Evolutionary conservation across 805 yeast genomes (phyloP).

Genomic region (Saccharomycopsis sp.): DNA sequence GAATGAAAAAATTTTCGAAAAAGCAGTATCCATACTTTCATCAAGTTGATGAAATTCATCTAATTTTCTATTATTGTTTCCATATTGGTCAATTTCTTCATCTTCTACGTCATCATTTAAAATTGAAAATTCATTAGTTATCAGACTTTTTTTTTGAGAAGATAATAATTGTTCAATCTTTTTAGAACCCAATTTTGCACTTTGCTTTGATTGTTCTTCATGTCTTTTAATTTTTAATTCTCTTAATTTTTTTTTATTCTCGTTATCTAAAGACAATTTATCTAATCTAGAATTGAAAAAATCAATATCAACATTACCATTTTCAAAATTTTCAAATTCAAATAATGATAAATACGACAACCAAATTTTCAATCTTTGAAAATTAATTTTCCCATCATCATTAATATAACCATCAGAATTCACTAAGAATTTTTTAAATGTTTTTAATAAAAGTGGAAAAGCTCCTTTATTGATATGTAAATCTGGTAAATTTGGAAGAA

Average conservation of each 20-base stretch:
- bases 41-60: slow-evolving; percentile 10
- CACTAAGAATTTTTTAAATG: slow-evolving; percentile 73
- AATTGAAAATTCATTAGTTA: slow-evolving; percentile 18
- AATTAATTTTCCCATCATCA: slow-evolving; percentile 71
- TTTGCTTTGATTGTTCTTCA: slow-evolving; percentile 26
- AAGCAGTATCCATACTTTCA: slow-evolving; percentile 1
- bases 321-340: slow-evolving; percentile 81
- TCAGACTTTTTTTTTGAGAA: slow-evolving; percentile 24
- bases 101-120: slow-evolving; percentile 10
- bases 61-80: slow-evolving; percentile 1
- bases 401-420: slow-evolving; percentile 76
- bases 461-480: slow-evolving; percentile 92
- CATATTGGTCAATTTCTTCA: neutral
- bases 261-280: slow-evolving; percentile 64
- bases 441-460: slow-evolving; percentile 79
- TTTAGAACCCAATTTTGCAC: slow-evolving; percentile 22
- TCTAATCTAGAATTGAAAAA: slow-evolving; percentile 87
- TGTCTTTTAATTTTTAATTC: slow-evolving; percentile 71
- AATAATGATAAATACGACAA: slow-evolving; percentile 64
- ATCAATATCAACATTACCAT: slow-evolving; percentile 69
- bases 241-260: slow-evolving; percentile 50
- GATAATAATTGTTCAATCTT: slow-evolving; percentile 23
- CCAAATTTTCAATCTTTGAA: slow-evolving; percentile 65
- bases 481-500: slow-evolving; percentile 93
- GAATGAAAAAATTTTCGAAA: slow-evolving; percentile 15